Evolutionary conservation across 805 yeast genomes (phyloP), one percentile per base, ranked within the genome.

Genomic region (Priceomyces melissophilus): DNA sequence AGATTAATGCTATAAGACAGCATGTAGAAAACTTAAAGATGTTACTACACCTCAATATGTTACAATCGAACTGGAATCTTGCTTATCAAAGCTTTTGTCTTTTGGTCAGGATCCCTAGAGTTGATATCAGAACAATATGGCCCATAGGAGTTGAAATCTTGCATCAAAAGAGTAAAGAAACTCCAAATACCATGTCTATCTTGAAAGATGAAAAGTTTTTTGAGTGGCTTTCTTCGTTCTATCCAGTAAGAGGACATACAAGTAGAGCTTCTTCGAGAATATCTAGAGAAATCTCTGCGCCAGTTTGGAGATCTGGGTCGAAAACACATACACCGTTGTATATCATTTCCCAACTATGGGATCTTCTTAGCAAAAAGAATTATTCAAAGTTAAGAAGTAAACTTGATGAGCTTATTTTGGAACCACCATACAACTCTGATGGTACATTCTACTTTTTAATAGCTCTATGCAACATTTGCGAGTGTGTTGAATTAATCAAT

Each of bases 51-150:
- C 30, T 75, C 9, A 68, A 69, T 41, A 54, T 84, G 3, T 50
- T 75, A 32, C 59, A 69, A 29, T 53, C 63, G 25, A 70, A 79
- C 7, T 84, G 88, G 88, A 49, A 55, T 4, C 34, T 65, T 11
- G 84, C 86, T 0, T 79, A 77, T 49, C 69, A 69, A 40, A 60
- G 78, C 6, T 79, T 79, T 47, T 56, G 77, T 8, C 39, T 78
- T 2, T 54, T 84, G 15, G 54, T 80, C 2, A 56, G 83, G 38
- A 49, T 75, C 1, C 75, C 75, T 1, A 56, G 57, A 1, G 67
- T 77, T 9, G 87, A 84, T 53, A 54, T 82, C 4, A 63, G 79
- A 40, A 60, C 73, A 3, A 53, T 82, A 9, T 84, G 90, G 90
- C 76, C 84, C 0, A 29, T 82, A 1, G 89, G 85, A 0, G 57